A percentile compares a stretch with the other conserved stretches of the same genome.
Conservation (phyloP, 1,284 basidiomycete genomes). For the Porogramme epimiltina region DNA sequence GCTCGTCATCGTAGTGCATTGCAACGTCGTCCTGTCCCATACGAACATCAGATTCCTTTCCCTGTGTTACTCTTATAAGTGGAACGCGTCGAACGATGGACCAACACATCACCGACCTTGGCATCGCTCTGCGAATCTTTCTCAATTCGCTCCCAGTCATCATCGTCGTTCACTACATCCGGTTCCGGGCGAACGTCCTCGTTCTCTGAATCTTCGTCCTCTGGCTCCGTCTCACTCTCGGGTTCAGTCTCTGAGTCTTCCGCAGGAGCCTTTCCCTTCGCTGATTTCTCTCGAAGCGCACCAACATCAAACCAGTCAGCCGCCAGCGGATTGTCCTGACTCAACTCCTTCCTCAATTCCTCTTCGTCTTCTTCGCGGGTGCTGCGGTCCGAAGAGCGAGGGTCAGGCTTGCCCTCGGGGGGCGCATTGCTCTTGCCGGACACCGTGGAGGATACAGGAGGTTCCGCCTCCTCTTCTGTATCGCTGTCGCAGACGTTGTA, state of each 20-base stretch:
- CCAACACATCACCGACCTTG: slow-evolving; percentile 3
- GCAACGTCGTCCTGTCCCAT: slow-evolving; percentile 73
- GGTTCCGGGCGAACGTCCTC: slow-evolving; percentile 39
- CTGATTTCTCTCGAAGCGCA: not conserved
- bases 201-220: slow-evolving; percentile 47
- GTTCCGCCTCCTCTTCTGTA: slow-evolving; percentile 28
- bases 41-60: slow-evolving; percentile 12
- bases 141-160: slow-evolving; percentile 20
- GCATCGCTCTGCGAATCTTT: not conserved
- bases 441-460: too few relatives aligned
- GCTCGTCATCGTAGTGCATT: slow-evolving; percentile 75
- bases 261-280: slow-evolving; percentile 19
- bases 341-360: slow-evolving; percentile 10
- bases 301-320: slow-evolving; percentile 69
- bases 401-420: too few relatives aligned
- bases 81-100: not conserved
- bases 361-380: too few relatives aligned
- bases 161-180: slow-evolving; percentile 15
- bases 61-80: not conserved
- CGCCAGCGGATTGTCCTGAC: slow-evolving; percentile 41
- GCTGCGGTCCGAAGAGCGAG: too few relatives aligned
- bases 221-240: slow-evolving; percentile 63
- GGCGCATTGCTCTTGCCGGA: too few relatives aligned
- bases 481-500: slow-evolving; percentile 26
- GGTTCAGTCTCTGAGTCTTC: slow-evolving; percentile 46